A percentile compares a stretch with the other conserved stretches of the same genome.
Evolutionary conservation across 495 filamentous ascomycete species (phyloP).

Genomic region (Hyaloscypha bicolor): DNA sequence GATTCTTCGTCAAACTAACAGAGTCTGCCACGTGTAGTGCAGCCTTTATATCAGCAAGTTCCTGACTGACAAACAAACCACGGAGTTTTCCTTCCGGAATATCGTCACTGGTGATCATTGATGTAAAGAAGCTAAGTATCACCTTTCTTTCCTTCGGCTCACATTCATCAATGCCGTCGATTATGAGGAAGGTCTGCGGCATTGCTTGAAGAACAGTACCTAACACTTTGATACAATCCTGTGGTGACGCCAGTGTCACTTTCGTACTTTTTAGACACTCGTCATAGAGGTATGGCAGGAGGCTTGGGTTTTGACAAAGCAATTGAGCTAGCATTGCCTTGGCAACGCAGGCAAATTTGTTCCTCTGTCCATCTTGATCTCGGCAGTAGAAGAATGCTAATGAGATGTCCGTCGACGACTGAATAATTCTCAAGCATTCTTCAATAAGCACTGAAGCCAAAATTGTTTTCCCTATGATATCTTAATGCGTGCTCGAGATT

Average conservation of each 20-base stretch:
- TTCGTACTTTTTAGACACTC: constrained; percentile 32
- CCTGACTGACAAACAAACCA: constrained; percentile 1
- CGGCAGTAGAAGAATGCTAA: constrained; percentile 48
- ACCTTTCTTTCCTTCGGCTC: constrained; percentile 33
- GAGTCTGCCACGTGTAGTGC: not conserved
- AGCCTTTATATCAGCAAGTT: constrained; percentile 2
- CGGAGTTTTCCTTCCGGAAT: not conserved
- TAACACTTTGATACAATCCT: constrained; percentile 35
- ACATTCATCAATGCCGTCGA: constrained; percentile 52
- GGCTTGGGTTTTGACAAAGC: constrained; percentile 35
- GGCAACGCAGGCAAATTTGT: constrained; percentile 35
- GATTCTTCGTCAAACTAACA: not conserved
- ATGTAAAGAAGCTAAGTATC: constrained; percentile 33
- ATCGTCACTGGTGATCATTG: constrained; percentile 32
- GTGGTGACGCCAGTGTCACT: constrained; percentile 32
- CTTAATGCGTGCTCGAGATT: constrained; percentile 4
- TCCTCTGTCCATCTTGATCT: constrained; percentile 36
- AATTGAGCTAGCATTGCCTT: constrained; percentile 43
- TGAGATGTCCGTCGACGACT: constrained; percentile 14
- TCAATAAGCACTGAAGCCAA: constrained; percentile 44
- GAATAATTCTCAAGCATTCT: constrained; percentile 26
- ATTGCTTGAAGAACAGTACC: constrained; percentile 32
- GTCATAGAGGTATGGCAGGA: constrained; percentile 39
- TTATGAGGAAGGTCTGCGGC: constrained; percentile 38
- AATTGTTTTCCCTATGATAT: constrained; percentile 44